Base-by-base conservation (phyloP, 257 asterid genomes). In the Ocimum tenuiflorum region DNA sequence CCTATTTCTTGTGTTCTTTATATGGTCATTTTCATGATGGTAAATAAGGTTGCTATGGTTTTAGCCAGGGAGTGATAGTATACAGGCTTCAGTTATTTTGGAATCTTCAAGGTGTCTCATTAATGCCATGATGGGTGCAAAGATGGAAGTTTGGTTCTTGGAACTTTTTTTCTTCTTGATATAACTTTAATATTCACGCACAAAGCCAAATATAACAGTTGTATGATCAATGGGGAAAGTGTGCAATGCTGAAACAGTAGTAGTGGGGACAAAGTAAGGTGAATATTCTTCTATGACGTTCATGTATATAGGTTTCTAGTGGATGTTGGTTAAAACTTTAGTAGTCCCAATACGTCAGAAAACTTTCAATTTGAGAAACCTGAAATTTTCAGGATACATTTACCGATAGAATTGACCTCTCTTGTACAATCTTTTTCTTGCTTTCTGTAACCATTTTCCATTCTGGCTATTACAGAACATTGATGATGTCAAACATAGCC, bases 401-500 rank as follows among this genome's bases (percentile, higher is more conserved):
- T 64, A 12, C 33, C 38, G 18, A 13, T 72, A 27, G 61, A 53
- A 18, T 17, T 31, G 7, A 45, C 35, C 13, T 73, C 27, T 2
- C 42, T 46, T 7, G 22, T 31, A 24, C 17, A 31, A 49, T 53
- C 14, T 61, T 56, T 65, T 61, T 57, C 68, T 23, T 57, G 36
- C 24, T 42, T 11, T 24, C 27, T 9, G 42, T 15, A 38, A 71
- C 72, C 36, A 33, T 67, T 48, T 70, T 51, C 51, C 62, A 35
- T 53, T 35, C 51, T 64, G 71, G 63, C 53, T 50, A 62, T 79
- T 72, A 75, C 82, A 94, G 99, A 94, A 90, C 82, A 85, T 94
- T 69, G 76, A 82, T 70, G 99, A 90, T 72, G 77, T 94, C 72
- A 94, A 82, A 73, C 85, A 80, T 75, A 70, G 81, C 62, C 79